These are phyloP conservation scores for Pseudogymnoascus sp. DNA, from an alignment of 2,329 filamentous ascomycete genomes.

Conservation along the genomic window DNA sequence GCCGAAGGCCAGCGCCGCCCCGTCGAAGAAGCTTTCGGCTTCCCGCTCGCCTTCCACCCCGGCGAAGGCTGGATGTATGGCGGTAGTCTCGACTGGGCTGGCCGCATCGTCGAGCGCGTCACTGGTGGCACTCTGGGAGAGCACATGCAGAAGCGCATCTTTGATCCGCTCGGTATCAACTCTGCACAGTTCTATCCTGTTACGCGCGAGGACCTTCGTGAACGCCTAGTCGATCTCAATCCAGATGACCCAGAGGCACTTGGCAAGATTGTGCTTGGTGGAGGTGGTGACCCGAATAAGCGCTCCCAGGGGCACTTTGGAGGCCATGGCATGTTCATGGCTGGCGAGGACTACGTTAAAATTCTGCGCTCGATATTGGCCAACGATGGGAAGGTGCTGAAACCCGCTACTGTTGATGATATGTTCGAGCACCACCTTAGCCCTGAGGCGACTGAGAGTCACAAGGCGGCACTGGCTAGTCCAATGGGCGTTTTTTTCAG, in stretches of 20 bases:
- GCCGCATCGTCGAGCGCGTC: slow-evolving; percentile 37
- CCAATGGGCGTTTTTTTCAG: slow-evolving; percentile 31
- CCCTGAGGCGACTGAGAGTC: slow-evolving; percentile 21
- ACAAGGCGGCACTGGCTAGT: slow-evolving; percentile 24
- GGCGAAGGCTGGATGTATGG: slow-evolving; percentile 11
- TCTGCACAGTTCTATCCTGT: slow-evolving; percentile 33
- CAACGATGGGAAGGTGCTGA: slow-evolving; percentile 40
- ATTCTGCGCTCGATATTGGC: slow-evolving; percentile 37
- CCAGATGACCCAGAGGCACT: slow-evolving; percentile 30
- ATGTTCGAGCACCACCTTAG: slow-evolving; percentile 29
- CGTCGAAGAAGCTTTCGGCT: slow-evolving; percentile 8
- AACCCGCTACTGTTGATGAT: slow-evolving; percentile 30
- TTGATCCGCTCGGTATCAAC: slow-evolving; percentile 35
- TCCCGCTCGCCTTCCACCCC: slow-evolving; percentile 7
- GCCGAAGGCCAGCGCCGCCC: slow-evolving; percentile 18
- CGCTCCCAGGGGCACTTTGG: slow-evolving; percentile 19
- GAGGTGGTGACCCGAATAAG: slow-evolving; percentile 16
- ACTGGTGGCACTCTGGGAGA: slow-evolving; percentile 36
- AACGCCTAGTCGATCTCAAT: slow-evolving; percentile 23
- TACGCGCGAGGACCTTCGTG: slow-evolving; percentile 18
- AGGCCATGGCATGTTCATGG: slow-evolving; percentile 29
- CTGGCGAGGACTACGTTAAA: slow-evolving; percentile 32
- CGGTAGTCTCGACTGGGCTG: slow-evolving; percentile 19
- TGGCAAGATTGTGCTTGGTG: slow-evolving; percentile 30
- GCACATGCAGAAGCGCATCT: slow-evolving; percentile 39